Evolutionary conservation across 305 asterid species (phyloP).

Genomic region (Fraxinus latifolia): DNA sequence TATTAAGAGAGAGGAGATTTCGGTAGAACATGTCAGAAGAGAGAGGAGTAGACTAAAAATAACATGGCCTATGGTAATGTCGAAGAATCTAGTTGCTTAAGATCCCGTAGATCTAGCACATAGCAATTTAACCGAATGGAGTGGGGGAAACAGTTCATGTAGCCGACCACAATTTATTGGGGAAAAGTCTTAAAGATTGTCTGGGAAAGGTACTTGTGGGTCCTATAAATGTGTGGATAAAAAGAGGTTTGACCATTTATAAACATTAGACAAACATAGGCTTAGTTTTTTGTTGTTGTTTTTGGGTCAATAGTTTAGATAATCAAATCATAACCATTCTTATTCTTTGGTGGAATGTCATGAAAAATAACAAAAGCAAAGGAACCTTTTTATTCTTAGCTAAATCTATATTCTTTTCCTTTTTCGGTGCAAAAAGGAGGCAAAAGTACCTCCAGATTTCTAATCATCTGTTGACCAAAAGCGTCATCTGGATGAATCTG

Average conservation of each 20-base stretch:
- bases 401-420: background rate
- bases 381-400: background rate
- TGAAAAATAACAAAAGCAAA: background rate
- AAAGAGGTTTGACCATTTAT: background rate
- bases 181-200: background rate
- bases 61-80: background rate
- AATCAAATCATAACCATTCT: background rate
- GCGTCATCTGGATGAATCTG: conserved; percentile 98
- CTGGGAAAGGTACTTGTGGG: background rate
- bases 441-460: conserved; percentile 82
- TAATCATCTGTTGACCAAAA: conserved; percentile 96
- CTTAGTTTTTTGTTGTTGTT: background rate
- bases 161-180: background rate
- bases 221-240: background rate
- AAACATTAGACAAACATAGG: background rate
- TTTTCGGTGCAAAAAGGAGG: background rate
- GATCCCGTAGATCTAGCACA: background rate
- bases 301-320: background rate
- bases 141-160: background rate
- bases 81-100: background rate
- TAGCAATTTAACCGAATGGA: background rate
- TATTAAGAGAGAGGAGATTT: background rate
- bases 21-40: background rate
- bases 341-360: background rate
- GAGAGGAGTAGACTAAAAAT: background rate